These are phyloP conservation scores for Aspergillus sp. DNA, from an alignment of 2,329 filamentous ascomycete genomes.

Conservation along the genomic window DNA sequence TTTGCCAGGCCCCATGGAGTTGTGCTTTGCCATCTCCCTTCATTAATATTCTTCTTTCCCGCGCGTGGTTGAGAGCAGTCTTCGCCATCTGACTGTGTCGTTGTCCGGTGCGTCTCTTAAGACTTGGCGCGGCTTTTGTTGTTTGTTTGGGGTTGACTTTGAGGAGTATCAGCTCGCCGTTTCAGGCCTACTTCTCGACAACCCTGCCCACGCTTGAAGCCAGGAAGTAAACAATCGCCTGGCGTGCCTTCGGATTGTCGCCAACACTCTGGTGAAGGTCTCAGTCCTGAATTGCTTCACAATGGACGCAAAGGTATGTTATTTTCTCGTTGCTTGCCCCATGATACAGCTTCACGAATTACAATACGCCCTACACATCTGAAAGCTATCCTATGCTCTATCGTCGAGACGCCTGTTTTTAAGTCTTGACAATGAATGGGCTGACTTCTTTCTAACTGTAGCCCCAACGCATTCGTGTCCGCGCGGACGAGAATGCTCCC, in stretches of 20 bases:
- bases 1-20: constrained; percentile 6
- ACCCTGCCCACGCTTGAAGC: constrained; percentile 14
- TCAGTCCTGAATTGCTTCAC: constrained; percentile 13
- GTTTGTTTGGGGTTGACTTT: constrained; percentile 25
- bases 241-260: constrained; percentile 6
- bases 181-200: constrained; percentile 6
- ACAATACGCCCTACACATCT: constrained; percentile 11
- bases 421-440: constrained; percentile 11
- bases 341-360: neutral
- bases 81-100: constrained; percentile 4
- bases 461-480: constrained; percentile 69
- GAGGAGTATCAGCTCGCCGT: constrained; percentile 21
- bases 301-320: constrained; percentile 51
- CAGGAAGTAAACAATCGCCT: constrained; percentile 23
- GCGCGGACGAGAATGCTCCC: constrained; percentile 69
- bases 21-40: constrained; percentile 14
- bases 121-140: constrained; percentile 21
- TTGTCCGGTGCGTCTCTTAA: constrained; percentile 5
- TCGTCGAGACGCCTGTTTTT: neutral
- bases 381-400: neutral
- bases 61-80: constrained; percentile 8
- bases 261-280: constrained; percentile 14
- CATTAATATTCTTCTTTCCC: constrained; percentile 1
- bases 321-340: constrained; percentile 13
- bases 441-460: constrained; percentile 36